phyloP scores from a whole-genome alignment of 495 filamentous ascomycete genomes.

The Sabuloglossum arenarium region DNA sequence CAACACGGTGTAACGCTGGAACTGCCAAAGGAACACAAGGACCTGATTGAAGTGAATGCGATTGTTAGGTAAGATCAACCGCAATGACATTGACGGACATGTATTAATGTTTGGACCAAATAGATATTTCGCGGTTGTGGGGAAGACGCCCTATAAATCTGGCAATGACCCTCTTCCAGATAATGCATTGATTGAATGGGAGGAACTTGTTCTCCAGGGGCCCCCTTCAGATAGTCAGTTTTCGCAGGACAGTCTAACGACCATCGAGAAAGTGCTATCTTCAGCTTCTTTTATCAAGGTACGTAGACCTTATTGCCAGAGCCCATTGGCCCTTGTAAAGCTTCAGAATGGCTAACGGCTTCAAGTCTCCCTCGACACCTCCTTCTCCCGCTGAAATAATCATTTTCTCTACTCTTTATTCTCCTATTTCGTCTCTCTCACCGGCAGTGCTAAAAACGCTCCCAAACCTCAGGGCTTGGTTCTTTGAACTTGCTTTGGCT shows the following conservation, averaged over 20 bases:
- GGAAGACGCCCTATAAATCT: slow-evolving; percentile 3
- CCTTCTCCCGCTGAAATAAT: slow-evolving; percentile 14
- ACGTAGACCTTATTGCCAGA: neutral
- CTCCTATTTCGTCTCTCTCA: slow-evolving; percentile 3
- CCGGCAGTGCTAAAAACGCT: slow-evolving; percentile 1
- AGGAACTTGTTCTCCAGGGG: slow-evolving; percentile 9
- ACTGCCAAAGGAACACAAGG: slow-evolving; percentile 12
- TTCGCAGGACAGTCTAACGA: neutral
- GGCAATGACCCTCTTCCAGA: slow-evolving; percentile 9
- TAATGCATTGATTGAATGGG: slow-evolving; percentile 15
- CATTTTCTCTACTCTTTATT: slow-evolving; percentile 14
- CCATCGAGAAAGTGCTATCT: neutral
- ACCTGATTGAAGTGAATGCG: slow-evolving; percentile 14
- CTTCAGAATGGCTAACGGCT: neutral
- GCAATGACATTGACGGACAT: neutral
- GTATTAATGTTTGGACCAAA: slow-evolving; percentile 6
- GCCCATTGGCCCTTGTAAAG: neutral
- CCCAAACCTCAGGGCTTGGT: slow-evolving; percentile 11
- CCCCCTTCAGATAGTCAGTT: neutral
- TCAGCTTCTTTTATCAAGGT: neutral
- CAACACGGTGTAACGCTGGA: slow-evolving; percentile 11
- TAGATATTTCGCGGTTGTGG: neutral
- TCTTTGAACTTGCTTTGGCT: slow-evolving; percentile 3
- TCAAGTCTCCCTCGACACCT: slow-evolving; percentile 7
- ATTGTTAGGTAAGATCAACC: slow-evolving; percentile 11